Conservation (phyloP, 352 stramenopile genomes). For the Phytophthora podocarpi region DNA sequence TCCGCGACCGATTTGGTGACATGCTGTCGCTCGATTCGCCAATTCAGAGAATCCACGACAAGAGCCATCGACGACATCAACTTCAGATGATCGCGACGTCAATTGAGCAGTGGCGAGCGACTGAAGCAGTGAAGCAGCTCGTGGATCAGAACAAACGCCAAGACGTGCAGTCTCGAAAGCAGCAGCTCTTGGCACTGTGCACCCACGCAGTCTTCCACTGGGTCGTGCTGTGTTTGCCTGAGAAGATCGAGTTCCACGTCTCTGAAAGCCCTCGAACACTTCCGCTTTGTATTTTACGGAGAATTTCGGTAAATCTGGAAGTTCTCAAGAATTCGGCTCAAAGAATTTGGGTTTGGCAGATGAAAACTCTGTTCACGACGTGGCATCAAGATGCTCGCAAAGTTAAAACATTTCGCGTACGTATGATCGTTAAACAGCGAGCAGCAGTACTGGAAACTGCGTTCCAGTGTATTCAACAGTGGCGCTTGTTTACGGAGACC, state of each 20-base stretch:
- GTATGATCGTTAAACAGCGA: conserved; percentile 27
- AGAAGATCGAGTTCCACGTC: conserved; percentile 18
- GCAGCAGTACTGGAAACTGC: conserved; percentile 36
- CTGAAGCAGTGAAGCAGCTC: conserved; percentile 39
- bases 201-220: conserved; percentile 57
- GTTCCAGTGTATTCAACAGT: conserved; percentile 54
- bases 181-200: conserved; percentile 34
- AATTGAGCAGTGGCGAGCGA: conserved; percentile 56
- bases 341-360: conserved; percentile 20
- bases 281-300: conserved; percentile 34
- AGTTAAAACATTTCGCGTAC: conserved; percentile 15
- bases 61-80: too few relatives aligned
- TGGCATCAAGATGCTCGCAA: conserved; percentile 18
- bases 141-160: conserved; percentile 30
- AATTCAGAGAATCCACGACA: background rate
- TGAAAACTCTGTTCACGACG: conserved; percentile 3
- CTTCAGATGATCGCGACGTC: conserved; percentile 38
- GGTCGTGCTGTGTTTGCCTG: conserved; percentile 43
- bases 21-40: conserved; percentile 40
- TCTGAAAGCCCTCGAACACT: conserved; percentile 31
- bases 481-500: conserved; percentile 35
- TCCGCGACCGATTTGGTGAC: conserved; percentile 54
- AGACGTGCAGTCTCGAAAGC: conserved; percentile 22
- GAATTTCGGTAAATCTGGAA: conserved; percentile 35
- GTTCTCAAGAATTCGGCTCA: conserved; percentile 28